Conservation (phyloP, 2,329 filamentous ascomycete species). For the Talaromyces funiculosus region DNA sequence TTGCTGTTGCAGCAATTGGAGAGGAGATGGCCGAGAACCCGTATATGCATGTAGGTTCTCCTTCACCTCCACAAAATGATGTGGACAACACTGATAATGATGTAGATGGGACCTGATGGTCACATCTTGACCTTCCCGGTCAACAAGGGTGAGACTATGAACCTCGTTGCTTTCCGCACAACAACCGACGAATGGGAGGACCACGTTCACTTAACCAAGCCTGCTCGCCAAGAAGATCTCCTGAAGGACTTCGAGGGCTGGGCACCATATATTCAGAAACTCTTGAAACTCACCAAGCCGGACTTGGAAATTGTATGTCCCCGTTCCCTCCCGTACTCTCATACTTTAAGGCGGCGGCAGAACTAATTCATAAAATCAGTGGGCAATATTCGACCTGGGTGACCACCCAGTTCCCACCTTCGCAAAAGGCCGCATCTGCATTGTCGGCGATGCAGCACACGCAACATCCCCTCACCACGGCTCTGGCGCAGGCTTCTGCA, state of each 20-base stretch:
- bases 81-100: slow-evolving; percentile 16
- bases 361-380: too few species aligned
- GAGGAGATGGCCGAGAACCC: slow-evolving; percentile 15
- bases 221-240: neutral
- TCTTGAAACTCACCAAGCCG: slow-evolving; percentile 2
- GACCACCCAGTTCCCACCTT: neutral
- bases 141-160: neutral
- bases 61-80: slow-evolving; percentile 20
- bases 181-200: neutral
- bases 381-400: neutral
- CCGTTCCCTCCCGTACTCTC: neutral
- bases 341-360: too few species aligned
- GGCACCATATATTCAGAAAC: slow-evolving; percentile 1
- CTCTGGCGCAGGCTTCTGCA: slow-evolving; percentile 16
- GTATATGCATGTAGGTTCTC: slow-evolving; percentile 19
- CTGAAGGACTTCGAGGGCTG: neutral
- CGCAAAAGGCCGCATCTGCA: slow-evolving; percentile 19
- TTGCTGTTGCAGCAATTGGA: slow-evolving; percentile 14
- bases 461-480: slow-evolving; percentile 36
- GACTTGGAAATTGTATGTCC: neutral
- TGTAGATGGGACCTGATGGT: neutral
- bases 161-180: neutral
- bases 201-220: neutral
- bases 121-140: slow-evolving; percentile 2
- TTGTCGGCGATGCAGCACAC: slow-evolving; percentile 38